Base-by-base conservation (phyloP, 75 land plant species). In the Sequoiadendron giganteum region DNA sequence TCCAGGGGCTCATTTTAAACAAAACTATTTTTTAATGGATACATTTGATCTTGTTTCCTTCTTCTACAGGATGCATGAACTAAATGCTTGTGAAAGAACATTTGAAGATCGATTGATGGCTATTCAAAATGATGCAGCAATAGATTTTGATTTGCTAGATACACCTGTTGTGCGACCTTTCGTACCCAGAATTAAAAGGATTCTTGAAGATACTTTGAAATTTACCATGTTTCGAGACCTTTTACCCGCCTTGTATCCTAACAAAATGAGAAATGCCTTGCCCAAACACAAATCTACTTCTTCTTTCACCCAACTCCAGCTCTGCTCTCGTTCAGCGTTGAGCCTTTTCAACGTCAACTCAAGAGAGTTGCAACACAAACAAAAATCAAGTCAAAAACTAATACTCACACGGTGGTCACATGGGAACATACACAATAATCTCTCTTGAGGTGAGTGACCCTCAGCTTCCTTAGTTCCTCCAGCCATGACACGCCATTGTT, bases 181-280 rank as follows among this genome's bases (percentile, higher is more conserved):
- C n/a, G 91, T 92, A 56, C 95, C 96, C 86, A 87, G 99, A 25
- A 83, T 94, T 73, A 96, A 97, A 91, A 90, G 97, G 65, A 85
- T 95, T 68, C 93, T 32, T 13, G 82, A 92, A 88, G 95, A 95
- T 9, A 92, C 91, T 85, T 16, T 15, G 47, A 65, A 80, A 39
- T 48, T 58, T 43, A 56, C n/a, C 32, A 72, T 73, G 81, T 81
- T 85, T 56, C 78, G 80, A 47, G 61, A 79, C 38, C 86, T 86
- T 54, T 28, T 48, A 25, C 85, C 77, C 19, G 85, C 75, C 47
- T 38, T 77, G 18, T 86, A 90, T 68, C 85, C 90, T 65, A 86
- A 42, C 61, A 97, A 97, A 89, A 90, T 95, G 76, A 61, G 88
- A 85, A 94, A 92, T 36, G 38, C 38, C 38, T 36, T 36, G 38